Base-by-base conservation (phyloP, 345 rosid genomes). In the Citrus medica region DNA sequence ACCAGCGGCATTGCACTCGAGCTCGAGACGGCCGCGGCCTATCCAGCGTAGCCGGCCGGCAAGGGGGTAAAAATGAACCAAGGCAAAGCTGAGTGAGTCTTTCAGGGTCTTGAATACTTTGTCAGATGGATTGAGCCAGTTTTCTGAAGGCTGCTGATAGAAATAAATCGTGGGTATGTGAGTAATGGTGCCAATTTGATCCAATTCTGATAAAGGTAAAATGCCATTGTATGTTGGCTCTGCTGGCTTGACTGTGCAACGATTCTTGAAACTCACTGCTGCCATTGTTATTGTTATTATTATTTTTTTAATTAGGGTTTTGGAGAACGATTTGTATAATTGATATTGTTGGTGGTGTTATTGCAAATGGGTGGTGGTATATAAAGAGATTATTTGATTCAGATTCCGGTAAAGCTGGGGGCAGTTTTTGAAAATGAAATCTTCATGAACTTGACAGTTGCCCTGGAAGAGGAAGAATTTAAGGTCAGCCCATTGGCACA, bases 151-250 rank as follows among this genome's bases (percentile, higher is more conserved):
- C 58, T 64, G 85, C 65, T 56, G 58, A 65, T 89, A 90, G 83
- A 90, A 89, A 82, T 90, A 90, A 78, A 90, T 72, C 27, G 92
- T 89, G 73, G 92, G 92, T 51, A 90, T 79, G 48, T 89, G 94
- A 67, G 91, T 86, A 69, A 90, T 79, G 42, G 84, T 73, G 24
- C 91, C 91, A 7, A 88, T 79, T 73, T 87, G 92, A 77, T 90
- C 94, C 87, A 83, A 86, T 59, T 85, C 92, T 17, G 92, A 79
- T 48, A 90, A 78, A 46, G 86, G 51, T 6, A 86, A 76, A 19
- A 56, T 69, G 58, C 90, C 90, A 7, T 75, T 81, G 82, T 83
- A 80, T 1, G 91, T 86, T 40, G 90, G 86, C 42, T 67, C 79
- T 5, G 79, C 82, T 8, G 94, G 91, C 82, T 87, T 81, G 10